Evolutionary conservation across 257 asterid species (phyloP), one percentile per base, ranked within the genome.

Genomic region (Nicotiana paniculata): DNA sequence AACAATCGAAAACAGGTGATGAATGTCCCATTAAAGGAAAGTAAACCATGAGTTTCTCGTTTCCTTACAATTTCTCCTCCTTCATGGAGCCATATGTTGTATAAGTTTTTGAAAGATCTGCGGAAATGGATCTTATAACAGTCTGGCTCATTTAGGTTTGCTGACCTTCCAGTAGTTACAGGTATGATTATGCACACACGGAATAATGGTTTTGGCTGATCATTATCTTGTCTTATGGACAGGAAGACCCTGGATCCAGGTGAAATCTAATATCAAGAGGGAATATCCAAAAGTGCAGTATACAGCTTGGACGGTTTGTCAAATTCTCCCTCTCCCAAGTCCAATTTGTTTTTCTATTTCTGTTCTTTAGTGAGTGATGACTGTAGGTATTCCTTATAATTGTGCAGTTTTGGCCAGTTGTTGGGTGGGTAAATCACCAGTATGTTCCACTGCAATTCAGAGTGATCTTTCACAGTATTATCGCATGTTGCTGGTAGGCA

Each of bases 401-500:
- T 59, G 16, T 88, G 90, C 97, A 96, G 99, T 93, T 96, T 85
- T 93, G 98, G 98, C 99, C 99, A 8, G 95, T 93, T 15, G 93
- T 94, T 81, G 99, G 99, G 83, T 96, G 99, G 98, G 86, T 96
- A 67, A 96, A 94, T 86, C 97, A 96, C 87, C 96, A 82, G 83
- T 95, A 89, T 51, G 88, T 95, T 70, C 98, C 98, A 0, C 91
- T 96, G 84, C 98, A 96, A 90, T 88, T 94, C 77, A 95, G 98
- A 16, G 99, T 96, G 28, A 83, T 96, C 77, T 87, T 96, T 85
- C 98, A 93, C 5, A 96, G 98, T 69, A 61, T 85, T 12, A 86
- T 96, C 13, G 98, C 98, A 79, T 94, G 93, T 86, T 88, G 86
- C 93, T 96, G 99, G 99, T 96, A 91, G 30, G 85, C 28, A 39